Conservation (phyloP, 148 eudicot genomes). For the Polygonum aviculare region DNA sequence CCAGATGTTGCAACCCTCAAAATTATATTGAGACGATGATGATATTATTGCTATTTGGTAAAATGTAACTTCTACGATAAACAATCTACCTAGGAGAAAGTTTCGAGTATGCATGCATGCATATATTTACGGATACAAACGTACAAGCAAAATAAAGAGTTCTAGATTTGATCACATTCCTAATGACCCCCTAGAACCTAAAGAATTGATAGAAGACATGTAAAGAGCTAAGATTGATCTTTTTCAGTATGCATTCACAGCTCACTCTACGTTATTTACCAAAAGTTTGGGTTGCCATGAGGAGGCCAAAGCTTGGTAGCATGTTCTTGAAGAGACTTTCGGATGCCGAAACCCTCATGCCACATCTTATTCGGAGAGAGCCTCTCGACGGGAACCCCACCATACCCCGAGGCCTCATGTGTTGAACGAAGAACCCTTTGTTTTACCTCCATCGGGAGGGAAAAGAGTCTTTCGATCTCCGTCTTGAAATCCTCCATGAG, state of each 20-base stretch:
- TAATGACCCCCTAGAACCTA: no score
- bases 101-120: no score
- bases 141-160: no score
- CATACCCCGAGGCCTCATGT: conserved; percentile 19
- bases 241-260: background rate
- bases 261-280: background rate
- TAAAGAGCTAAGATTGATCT: background rate
- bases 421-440: conserved; percentile 6
- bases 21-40: no score
- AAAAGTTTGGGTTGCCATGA: conserved; percentile 2
- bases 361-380: conserved; percentile 19
- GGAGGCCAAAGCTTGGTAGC: conserved; percentile 22
- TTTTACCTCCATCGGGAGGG: conserved; percentile 17
- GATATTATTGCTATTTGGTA: no score
- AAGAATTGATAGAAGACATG: background rate
- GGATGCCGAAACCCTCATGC: conserved; percentile 27
- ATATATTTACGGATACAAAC: no score
- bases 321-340: conserved; percentile 16
- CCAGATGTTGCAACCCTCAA: no score
- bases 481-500: conserved; percentile 15
- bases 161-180: no score
- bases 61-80: no score
- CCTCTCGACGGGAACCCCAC: conserved; percentile 14
- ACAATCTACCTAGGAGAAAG: no score
- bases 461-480: conserved; percentile 18